Base-by-base conservation (phyloP, 2,329 filamentous ascomycete genomes). In the Dothistroma pini region DNA sequence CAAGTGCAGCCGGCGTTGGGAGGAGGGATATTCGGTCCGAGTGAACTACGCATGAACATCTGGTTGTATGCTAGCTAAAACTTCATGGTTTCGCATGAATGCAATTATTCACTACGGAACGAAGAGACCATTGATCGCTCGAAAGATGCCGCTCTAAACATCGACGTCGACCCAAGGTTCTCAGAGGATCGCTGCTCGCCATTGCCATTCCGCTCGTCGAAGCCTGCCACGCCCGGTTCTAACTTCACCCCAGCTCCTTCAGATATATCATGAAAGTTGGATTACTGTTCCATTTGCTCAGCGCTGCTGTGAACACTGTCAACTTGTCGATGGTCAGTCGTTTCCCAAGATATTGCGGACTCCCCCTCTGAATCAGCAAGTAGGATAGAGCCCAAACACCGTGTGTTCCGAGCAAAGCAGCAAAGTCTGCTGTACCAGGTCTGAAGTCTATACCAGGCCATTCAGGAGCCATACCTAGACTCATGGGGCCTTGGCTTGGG, bases 401-500 rank as follows among this genome's bases (percentile, higher is more conserved):
- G 7, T 4, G 19, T 6, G 21, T 16, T 14, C 48, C 48, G 1
- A 50, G 9, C 19, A 50, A 50, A 2, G 48, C 48, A 12, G 21
- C 19, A 29, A 50, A 50, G 9, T 31, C 48, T n/a, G 21, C 51
- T 38, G 48, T 54, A 11, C 47, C 57, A 16, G 52, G 57, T 7
- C 21, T 38, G 44, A 59, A 48, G 7, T 59, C 44, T 3, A 21
- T 32, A 21, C 31, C 51, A 5, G 22, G 34, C 57, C 51, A 59
- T 10, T 9, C 32, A 1, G 51, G 57, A 12, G 57, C 50, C n/a
- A n/a, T 34, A 5, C 57, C 57, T 19, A 34, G 35, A n/a, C 22
- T 25, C n/a, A 31, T 32, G 2, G 25, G 31, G 4, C 21, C 56
- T 32, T 58, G 31, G 34, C 16, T 38, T 3, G 56, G 48, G 16